Evolutionary conservation across 257 asterid genomes (phyloP), one percentile per base, ranked within the genome.

Genomic region (Lycium ferocissimum): DNA sequence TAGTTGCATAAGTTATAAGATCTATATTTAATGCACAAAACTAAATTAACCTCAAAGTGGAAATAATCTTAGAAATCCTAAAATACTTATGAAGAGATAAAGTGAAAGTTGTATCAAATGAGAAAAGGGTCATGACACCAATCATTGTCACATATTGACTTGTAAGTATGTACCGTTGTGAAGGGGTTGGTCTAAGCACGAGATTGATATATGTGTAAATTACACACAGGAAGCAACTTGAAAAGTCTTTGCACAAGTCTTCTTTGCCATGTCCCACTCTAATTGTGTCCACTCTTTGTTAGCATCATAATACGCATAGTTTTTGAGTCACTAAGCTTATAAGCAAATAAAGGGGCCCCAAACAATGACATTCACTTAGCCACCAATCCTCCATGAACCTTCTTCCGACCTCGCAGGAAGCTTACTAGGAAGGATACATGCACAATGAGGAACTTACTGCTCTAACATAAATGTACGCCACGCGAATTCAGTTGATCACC

Each of bases 171-270:
- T 40, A 49, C 62, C 62, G 81, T 75, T 49, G 61, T 49, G 43
- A 70, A 82, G 87, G 79, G 84, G 86, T 84, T 87, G 40, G 94
- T 89, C 95, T 45, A 56, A 66, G 84, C 88, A 90, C 89, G 90
- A 89, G 90, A 90, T 92, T 37, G 63, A 76, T 51, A 78, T 14
- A 78, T 78, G 49, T 78, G 49, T 51, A 78, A 9, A 14, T 76
- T 53, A 51, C 17, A 18, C 63, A 62, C 10, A 85, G 0, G 11
- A 65, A 35, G 53, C 71, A 33, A 58, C 69, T 67, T 17, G 58
- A 58, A 88, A 87, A 91, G 97, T 93, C 95, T 85, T 51, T 88
- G 88, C 93, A 85, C 81, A 90, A 90, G 97, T 92, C 95, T 70
- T 88, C 93, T 87, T 59, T 66, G 22, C 45, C 76, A 26, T 86